Evolutionary conservation across 164 flowering plant genomes (phyloP), one percentile per base, ranked within the genome.

Genomic region (Chimonanthus salicifolius): DNA sequence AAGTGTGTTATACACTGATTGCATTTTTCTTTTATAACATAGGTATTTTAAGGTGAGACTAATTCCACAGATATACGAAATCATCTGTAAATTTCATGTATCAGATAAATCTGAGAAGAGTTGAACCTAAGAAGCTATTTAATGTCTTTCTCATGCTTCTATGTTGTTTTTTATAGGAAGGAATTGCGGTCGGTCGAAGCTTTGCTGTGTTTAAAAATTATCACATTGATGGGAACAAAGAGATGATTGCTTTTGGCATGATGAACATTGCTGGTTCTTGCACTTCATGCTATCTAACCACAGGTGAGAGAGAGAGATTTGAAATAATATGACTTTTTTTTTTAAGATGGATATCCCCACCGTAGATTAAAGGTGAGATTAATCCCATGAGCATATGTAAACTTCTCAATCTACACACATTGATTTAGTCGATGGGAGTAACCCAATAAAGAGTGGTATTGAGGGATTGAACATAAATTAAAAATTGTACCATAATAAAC

Each of bases 201-300:
- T 94, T 94, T 75, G 90, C 98, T 3, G 87, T 87, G 89, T 86
- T 84, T 79, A 94, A 94, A 79, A 86, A 92, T 69, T 94, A 94
- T 80, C 86, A 92, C 73, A 92, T 94, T 46, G 96, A 94, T 84
- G 98, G 98, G 5, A 94, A 92, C 91, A 94, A 94, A 81, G 98
- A 94, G 84, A 94, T 92, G 97, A 87, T 94, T 46, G 97, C 95
- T 49, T 79, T 94, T 72, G 98, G 98, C 67, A 87, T 77, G 76
- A 94, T 92, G 98, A 94, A 94, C 83, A 89, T 92, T 48, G 87
- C 71, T 72, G 98, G 97, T 48, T 94, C 97, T 62, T 88, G 80
- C 85, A 84, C 89, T 47, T 94, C 94, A 73, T 91, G 95, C 80
- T 90, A 93, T 78, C 87, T 93, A 54, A 90, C 97, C 13, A 85